phyloP scores from a whole-genome alignment of 208 protist genomes.

The Trypanosoma caninum region DNA sequence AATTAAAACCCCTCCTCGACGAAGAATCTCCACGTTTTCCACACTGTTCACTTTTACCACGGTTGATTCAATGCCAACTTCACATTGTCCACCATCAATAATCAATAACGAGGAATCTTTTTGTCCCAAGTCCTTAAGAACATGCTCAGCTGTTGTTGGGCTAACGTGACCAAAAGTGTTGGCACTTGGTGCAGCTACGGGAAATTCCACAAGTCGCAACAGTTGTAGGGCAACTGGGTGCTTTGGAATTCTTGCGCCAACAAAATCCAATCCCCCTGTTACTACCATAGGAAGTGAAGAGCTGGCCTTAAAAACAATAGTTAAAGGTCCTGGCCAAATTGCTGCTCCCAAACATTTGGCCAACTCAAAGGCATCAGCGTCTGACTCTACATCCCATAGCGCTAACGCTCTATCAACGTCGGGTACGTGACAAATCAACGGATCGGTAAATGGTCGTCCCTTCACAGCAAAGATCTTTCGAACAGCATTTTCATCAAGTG shows the following conservation, averaged over 20 bases:
- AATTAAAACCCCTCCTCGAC: slow-evolving; percentile 70
- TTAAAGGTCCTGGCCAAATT: slow-evolving; percentile 93
- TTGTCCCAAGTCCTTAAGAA: slow-evolving; percentile 85
- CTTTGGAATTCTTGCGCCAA: slow-evolving; percentile 83
- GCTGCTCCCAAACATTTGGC: slow-evolving; percentile 52
- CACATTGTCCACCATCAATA: slow-evolving; percentile 84
- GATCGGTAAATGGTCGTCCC: slow-evolving; percentile 93
- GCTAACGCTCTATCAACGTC: slow-evolving; percentile 46
- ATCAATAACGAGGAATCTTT: slow-evolving; percentile 75
- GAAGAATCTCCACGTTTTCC: slow-evolving; percentile 67
- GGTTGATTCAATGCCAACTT: slow-evolving; percentile 92
- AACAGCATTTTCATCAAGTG: slow-evolving; percentile 78
- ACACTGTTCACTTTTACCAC: slow-evolving; percentile 78
- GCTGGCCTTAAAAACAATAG: slow-evolving; percentile 79
- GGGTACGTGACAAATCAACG: slow-evolving; percentile 95
- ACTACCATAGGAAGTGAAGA: slow-evolving; percentile 63
- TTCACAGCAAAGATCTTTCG: slow-evolving; percentile 95
- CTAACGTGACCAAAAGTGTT: slow-evolving; percentile 93
- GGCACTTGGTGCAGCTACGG: slow-evolving; percentile 89
- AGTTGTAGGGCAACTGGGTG: slow-evolving; percentile 70
- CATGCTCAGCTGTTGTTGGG: slow-evolving; percentile 88
- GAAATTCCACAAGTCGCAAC: slow-evolving; percentile 64
- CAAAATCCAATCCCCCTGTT: slow-evolving; percentile 82
- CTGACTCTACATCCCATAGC: slow-evolving; percentile 59
- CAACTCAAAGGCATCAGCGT: slow-evolving; percentile 42